These are phyloP conservation scores for Phytophthora pinifolia DNA, from an alignment of 352 stramenopile species.

Conservation along the genomic window DNA sequence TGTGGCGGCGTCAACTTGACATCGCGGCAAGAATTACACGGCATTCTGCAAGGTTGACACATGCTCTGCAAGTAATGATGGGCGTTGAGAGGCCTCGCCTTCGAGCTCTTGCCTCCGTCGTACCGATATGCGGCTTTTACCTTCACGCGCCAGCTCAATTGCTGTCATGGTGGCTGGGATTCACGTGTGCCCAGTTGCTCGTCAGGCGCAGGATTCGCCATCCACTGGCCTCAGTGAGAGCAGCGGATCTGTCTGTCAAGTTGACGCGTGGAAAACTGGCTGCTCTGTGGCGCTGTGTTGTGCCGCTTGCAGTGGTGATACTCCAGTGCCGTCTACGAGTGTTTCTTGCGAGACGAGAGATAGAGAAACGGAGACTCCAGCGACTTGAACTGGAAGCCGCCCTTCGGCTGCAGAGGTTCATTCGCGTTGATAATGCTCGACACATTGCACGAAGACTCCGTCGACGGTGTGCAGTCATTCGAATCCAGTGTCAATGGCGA, in stretches of 20 bases:
- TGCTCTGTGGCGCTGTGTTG: conserved; percentile 29
- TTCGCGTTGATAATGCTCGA: conserved; percentile 42
- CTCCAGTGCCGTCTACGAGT: conserved; percentile 43
- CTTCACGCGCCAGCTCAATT: conserved; percentile 39
- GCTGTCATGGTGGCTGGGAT: conserved; percentile 45
- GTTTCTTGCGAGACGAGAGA: conserved; percentile 29
- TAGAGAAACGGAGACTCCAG: conserved; percentile 23
- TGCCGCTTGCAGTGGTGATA: conserved; percentile 19
- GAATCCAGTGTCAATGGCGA: conserved; percentile 57
- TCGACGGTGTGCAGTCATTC: conserved; percentile 26
- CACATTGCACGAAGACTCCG: conserved; percentile 29
- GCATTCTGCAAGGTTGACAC: conserved; percentile 16
- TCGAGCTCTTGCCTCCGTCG: conserved; percentile 2
- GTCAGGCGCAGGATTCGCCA: conserved; percentile 41
- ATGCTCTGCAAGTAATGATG: conserved; percentile 1
- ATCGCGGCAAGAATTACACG: conserved; percentile 44
- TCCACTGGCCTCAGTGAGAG: conserved; percentile 33
- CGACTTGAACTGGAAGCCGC: conserved; percentile 24
- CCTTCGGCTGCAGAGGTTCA: conserved; percentile 43
- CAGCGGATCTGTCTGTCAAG: conserved; percentile 44
- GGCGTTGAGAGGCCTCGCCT: neutral
- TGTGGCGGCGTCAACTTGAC: conserved; percentile 48
- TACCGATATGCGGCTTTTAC: conserved; percentile 23
- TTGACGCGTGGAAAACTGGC: conserved; percentile 25
- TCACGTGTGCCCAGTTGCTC: conserved; percentile 21